These are phyloP conservation scores for Saprolegnia parasitica DNA, from an alignment of 352 stramenopile genomes.

Conservation along the genomic window DNA sequence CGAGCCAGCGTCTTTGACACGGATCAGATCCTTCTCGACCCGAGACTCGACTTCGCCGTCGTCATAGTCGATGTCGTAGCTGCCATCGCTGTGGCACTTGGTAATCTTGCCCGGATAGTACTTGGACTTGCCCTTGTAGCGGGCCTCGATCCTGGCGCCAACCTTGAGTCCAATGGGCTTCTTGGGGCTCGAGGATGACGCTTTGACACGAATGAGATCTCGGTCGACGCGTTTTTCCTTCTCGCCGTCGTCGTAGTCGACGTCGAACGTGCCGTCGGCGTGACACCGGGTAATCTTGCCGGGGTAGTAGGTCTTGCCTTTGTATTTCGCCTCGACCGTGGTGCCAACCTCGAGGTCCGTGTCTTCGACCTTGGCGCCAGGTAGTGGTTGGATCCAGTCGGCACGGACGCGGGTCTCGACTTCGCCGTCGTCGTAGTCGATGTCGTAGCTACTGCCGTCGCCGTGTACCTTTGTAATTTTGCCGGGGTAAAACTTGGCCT, in stretches of 20 bases:
- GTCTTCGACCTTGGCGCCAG: slow-evolving; percentile 11
- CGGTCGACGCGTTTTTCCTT: slow-evolving; percentile 17
- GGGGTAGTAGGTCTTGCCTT: slow-evolving; percentile 34
- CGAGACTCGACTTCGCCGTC: slow-evolving; percentile 36
- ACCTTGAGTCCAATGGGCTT: slow-evolving; percentile 34
- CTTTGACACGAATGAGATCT: not conserved
- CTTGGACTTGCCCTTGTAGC: slow-evolving; percentile 51
- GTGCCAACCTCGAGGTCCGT: slow-evolving; percentile 22
- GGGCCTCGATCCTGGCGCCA: slow-evolving; percentile 55
- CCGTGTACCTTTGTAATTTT: slow-evolving; percentile 50
- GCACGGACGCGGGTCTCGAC: slow-evolving; percentile 34
- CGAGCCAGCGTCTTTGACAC: slow-evolving; percentile 32
- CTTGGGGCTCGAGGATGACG: slow-evolving; percentile 21
- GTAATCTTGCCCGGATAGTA: slow-evolving; percentile 75
- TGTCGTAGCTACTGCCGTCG: slow-evolving; percentile 64
- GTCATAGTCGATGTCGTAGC: slow-evolving; percentile 39
- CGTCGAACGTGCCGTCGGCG: slow-evolving; percentile 39
- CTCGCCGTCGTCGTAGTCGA: slow-evolving; percentile 54
- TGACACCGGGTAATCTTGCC: not conserved
- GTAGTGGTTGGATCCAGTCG: not conserved
- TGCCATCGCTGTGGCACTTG: slow-evolving; percentile 36
- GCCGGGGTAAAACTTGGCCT: slow-evolving; percentile 65
- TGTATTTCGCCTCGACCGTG: slow-evolving; percentile 32
- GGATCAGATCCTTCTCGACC: slow-evolving; percentile 27
- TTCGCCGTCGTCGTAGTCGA: slow-evolving; percentile 74